These are phyloP conservation scores for Tolypocladium guangdongense DNA, from an alignment of 2,329 filamentous ascomycete genomes.

Conservation along the genomic window DNA sequence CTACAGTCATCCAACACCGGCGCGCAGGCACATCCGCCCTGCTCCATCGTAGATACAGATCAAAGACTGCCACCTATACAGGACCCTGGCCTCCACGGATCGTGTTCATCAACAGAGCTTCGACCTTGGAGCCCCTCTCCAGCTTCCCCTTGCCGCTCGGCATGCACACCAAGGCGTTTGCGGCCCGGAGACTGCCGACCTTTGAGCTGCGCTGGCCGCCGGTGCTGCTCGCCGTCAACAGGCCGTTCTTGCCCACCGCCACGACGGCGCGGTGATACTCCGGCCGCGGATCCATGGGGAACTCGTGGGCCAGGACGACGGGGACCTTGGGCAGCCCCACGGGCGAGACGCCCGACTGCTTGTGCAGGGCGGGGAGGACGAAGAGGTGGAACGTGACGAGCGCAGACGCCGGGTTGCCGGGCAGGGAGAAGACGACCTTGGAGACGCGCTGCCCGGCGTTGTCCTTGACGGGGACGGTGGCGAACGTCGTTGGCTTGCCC, in stretches of 20 bases:
- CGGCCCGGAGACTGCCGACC: conserved; percentile 78
- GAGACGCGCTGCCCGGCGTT: conserved; percentile 44
- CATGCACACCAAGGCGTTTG: conserved; percentile 76
- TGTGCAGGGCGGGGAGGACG: conserved; percentile 76
- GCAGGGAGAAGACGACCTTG: conserved; percentile 78
- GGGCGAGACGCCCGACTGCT: conserved; percentile 56
- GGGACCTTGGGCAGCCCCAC: conserved; percentile 61
- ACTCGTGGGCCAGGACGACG: conserved; percentile 61
- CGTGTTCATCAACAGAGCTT: conserved; percentile 68
- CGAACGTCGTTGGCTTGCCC: conserved; percentile 94
- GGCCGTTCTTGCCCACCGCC: conserved; percentile 52
- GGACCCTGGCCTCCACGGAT: conserved; percentile 14
- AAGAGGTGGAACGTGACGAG: conserved; percentile 92
- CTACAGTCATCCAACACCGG: neutral
- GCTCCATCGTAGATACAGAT: no score
- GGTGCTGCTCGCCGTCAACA: conserved; percentile 66
- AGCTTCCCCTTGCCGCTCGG: conserved; percentile 54
- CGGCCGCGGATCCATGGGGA: conserved; percentile 64
- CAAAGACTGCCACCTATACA: neutral
- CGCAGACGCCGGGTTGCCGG: conserved; percentile 88
- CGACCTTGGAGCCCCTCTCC: conserved; percentile 57
- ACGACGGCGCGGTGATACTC: conserved; percentile 89
- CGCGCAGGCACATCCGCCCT: neutral
- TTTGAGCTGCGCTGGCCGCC: conserved; percentile 82
- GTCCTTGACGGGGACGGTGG: conserved; percentile 63